These are phyloP conservation scores for Aureobasidium subglaciale DNA, from an alignment of 2,329 filamentous ascomycete genomes.

Conservation along the genomic window DNA sequence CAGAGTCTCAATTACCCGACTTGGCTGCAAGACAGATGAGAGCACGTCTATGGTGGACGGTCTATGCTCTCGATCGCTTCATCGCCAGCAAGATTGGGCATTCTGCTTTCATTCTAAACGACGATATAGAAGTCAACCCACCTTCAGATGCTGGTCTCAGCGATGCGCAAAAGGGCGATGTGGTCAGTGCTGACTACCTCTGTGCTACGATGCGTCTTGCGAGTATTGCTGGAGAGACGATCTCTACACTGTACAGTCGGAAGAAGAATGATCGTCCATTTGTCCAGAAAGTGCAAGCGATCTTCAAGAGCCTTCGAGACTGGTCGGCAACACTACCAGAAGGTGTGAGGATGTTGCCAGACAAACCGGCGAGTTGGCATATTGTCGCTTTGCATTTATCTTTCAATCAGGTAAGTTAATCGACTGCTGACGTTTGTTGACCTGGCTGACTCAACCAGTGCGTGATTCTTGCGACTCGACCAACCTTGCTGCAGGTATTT, in stretches of 20 bases:
- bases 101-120: constrained; percentile 28
- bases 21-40: constrained; percentile 4
- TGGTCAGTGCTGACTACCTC: constrained; percentile 34
- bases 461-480: constrained; percentile 29
- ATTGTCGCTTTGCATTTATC: constrained; percentile 29
- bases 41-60: constrained; percentile 3
- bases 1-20: constrained; percentile 1
- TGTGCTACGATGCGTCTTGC: constrained; percentile 36
- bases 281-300: constrained; percentile 31
- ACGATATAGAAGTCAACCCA: constrained; percentile 35
- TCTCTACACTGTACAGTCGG: constrained; percentile 26
- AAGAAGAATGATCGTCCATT: constrained; percentile 24
- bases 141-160: constrained; percentile 33
- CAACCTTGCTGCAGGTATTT: constrained; percentile 28
- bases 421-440: background rate
- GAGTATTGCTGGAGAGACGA: constrained; percentile 24
- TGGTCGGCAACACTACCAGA: constrained; percentile 27
- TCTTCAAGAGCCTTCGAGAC: constrained; percentile 30
- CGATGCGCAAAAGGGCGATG: constrained; percentile 20
- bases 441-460: constrained; percentile 15
- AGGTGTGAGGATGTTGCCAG: constrained; percentile 20
- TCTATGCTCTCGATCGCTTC: constrained; percentile 22
- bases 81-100: constrained; percentile 29
- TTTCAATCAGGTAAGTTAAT: constrained; percentile 26
- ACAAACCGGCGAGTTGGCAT: constrained; percentile 5